phyloP scores from a whole-genome alignment of 148 eudicot species.

The Chenopodium album region DNA sequence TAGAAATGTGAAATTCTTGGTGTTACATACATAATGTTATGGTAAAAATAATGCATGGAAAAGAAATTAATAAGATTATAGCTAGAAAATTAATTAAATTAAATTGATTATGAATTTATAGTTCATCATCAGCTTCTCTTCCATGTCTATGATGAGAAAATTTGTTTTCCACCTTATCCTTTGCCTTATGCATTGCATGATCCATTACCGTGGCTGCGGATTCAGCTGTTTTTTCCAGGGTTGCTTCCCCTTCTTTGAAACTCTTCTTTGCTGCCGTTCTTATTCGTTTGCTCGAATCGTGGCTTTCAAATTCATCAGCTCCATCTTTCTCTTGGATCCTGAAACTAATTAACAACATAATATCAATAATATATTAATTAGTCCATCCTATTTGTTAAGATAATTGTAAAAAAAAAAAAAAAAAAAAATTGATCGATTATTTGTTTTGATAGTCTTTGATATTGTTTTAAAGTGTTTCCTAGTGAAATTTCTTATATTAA shows the following conservation, averaged over 20 bases:
- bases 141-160: conserved; percentile 17
- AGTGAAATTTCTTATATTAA: too few relatives aligned
- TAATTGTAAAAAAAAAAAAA: too few relatives aligned
- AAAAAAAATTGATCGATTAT: too few relatives aligned
- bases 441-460: too few relatives aligned
- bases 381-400: background rate
- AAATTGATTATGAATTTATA: background rate
- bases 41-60: background rate
- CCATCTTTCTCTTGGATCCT: conserved; percentile 17
- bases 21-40: background rate
- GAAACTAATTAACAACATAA: conserved; percentile 22
- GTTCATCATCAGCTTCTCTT: conserved; percentile 10
- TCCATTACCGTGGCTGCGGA: conserved; percentile 35
- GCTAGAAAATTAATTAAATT: background rate
- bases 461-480: too few relatives aligned
- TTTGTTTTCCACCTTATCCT: conserved; percentile 33
- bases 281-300: conserved; percentile 19
- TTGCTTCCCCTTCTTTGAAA: conserved; percentile 27
- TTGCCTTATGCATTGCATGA: conserved; percentile 38
- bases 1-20: background rate
- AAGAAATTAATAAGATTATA: background rate
- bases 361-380: background rate
- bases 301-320: background rate
- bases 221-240: conserved; percentile 40
- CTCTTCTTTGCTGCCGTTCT: conserved; percentile 37